Conservation (phyloP, 1,139 yeast genomes). For the Sugiyamaella xylanicola region DNA sequence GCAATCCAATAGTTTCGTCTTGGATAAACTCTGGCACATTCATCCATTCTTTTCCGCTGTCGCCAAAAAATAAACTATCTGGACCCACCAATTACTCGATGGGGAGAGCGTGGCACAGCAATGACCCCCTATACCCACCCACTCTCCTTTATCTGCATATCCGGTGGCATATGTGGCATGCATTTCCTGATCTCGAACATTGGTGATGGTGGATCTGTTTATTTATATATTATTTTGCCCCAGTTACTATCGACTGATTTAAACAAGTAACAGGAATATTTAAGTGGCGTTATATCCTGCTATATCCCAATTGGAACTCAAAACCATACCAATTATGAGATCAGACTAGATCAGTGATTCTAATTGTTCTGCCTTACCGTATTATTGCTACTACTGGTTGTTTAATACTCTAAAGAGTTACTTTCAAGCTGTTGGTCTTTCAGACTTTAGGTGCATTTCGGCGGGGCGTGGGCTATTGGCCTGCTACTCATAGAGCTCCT, state of each 20-base stretch:
- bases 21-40: no score
- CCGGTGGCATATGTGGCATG: neutral
- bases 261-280: no score
- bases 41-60: no score
- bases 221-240: no score
- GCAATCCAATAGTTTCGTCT: neutral
- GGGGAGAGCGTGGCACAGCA: no score
- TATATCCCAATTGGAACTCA: no score
- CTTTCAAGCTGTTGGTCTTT: constrained; percentile 15
- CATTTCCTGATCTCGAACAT: neutral
- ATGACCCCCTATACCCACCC: no score
- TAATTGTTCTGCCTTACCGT: neutral
- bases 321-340: neutral
- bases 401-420: neutral
- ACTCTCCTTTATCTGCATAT: neutral
- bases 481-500: constrained; percentile 10
- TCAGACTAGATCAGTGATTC: neutral
- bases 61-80: no score
- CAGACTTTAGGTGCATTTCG: constrained; percentile 12
- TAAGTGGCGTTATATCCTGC: no score
- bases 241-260: no score
- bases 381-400: neutral
- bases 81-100: neutral
- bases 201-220: no score
- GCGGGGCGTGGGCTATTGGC: constrained; percentile 17